Evolutionary conservation across 1,284 basidiomycete species (phyloP).

Genomic region (Schizophyllum amplum): DNA sequence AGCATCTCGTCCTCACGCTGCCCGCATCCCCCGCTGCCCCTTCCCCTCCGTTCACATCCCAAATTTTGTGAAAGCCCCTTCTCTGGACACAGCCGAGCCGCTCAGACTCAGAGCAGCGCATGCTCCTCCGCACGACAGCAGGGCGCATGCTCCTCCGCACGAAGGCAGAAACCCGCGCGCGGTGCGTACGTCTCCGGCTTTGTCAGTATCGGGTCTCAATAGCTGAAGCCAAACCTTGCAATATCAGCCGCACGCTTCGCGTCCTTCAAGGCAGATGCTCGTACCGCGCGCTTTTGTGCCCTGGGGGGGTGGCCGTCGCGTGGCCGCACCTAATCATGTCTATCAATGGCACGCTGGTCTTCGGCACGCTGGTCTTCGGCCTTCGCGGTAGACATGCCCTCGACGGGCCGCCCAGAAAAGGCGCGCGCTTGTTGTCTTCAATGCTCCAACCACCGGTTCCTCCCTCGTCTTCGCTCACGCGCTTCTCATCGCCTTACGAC

Average conservation of each 20-base stretch:
- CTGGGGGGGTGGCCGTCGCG: background rate
- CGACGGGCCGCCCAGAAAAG: background rate
- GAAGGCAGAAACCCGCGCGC: background rate
- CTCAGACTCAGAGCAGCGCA: background rate
- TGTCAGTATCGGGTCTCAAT: background rate
- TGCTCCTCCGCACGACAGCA: too few species aligned
- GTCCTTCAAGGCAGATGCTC: too few species aligned
- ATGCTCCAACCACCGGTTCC: background rate
- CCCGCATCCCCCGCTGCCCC: too few species aligned
- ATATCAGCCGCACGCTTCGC: background rate
- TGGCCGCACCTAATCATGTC: background rate
- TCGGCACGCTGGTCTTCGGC: too few species aligned
- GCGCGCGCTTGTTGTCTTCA: background rate
- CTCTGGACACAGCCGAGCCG: too few species aligned
- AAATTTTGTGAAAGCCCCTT: too few species aligned
- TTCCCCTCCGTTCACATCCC: too few species aligned
- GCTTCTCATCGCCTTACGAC: background rate
- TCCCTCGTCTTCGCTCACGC: background rate
- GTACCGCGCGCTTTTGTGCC: background rate
- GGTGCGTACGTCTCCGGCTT: too few species aligned
- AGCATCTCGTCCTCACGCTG: too few species aligned
- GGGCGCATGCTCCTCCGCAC: too few species aligned
- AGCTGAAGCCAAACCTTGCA: background rate
- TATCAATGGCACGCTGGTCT: background rate
- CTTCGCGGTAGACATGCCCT: background rate